Base-by-base conservation (phyloP, 1,284 basidiomycete species). In the Blastosporella zonata region DNA sequence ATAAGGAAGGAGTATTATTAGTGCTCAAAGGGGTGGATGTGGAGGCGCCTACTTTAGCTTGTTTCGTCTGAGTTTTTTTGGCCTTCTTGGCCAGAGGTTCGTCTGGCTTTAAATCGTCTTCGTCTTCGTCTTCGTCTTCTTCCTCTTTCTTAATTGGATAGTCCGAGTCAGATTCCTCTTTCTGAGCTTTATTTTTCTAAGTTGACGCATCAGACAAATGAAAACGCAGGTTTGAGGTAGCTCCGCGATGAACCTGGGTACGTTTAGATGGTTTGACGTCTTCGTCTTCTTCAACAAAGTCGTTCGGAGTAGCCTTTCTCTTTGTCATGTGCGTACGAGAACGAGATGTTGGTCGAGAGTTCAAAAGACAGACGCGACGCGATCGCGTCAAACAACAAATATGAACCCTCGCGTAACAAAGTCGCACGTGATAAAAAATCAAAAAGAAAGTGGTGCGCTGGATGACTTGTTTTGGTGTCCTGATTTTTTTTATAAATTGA, bases 391-490 rank as follows among this genome's bases (percentile, higher is more conserved):
- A 49, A 39, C 40, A 22, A 18, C 23, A 46, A 25, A 38, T 21
- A 23, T 6, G 12, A n/a, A n/a, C n/a, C n/a, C n/a, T 49, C 41
- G 42, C 41, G 27, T 34, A 38, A 43, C 47, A 49, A 45, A 23
- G 22, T 29, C 15, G 6, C 53, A 55, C 53, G 53, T 55, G 53
- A 46, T 22, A 23, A 33, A 43, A 49, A 47, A 21, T 52, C 6
- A 21, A 13, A 4, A 34, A 38, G 50, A 55, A 55, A 55, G 54
- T 55, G 54, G 54, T 55, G 50, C 38, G 54, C 46, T 50, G n/a
- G 28, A 28, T 33, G 35, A 35, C 10, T 21, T 43, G 36, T 45
- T 43, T 38, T 15, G 7, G 31, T 47, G 22, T 34, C 15, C 20
- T 12, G 34, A 38, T 49, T 44, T 50, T 46, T 50, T 41, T 43